Conservation (phyloP, 129 eudicot genomes). For the Flaveria trinervia region DNA sequence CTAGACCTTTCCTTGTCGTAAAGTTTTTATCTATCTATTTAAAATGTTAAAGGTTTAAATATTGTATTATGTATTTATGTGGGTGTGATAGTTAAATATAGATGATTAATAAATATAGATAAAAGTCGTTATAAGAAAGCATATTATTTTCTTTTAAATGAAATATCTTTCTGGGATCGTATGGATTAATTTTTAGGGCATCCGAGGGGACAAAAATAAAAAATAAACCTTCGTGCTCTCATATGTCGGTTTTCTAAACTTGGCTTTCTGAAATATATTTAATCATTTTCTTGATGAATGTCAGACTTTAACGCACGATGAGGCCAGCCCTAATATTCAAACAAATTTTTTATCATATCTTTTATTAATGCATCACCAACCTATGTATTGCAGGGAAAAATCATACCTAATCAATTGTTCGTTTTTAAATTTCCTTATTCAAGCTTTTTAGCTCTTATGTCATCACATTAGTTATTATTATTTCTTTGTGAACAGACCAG, state of each 20-base stretch:
- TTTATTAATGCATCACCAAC: background rate
- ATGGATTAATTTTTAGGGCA: slow-evolving; percentile 11
- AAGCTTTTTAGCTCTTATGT: too few relatives aligned
- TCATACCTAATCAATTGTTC: background rate
- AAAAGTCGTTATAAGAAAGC: too few relatives aligned
- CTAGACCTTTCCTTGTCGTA: too few relatives aligned
- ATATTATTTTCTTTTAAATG: too few relatives aligned
- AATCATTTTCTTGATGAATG: slow-evolving; percentile 29
- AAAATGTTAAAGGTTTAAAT: too few relatives aligned
- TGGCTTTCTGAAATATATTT: background rate
- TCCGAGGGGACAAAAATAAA: slow-evolving; percentile 46
- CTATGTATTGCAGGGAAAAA: background rate
- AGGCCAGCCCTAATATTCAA: slow-evolving; percentile 36
- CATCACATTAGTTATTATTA: too few relatives aligned
- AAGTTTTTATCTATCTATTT: too few relatives aligned
- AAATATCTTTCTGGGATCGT: background rate
- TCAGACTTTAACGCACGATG: slow-evolving; percentile 47
- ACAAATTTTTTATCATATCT: background rate
- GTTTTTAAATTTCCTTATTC: background rate
- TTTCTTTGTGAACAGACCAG: too few relatives aligned
- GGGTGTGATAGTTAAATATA: too few relatives aligned
- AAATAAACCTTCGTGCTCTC: slow-evolving; percentile 39
- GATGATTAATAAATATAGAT: too few relatives aligned
- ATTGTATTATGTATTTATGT: too few relatives aligned
- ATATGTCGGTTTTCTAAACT: slow-evolving; percentile 35